A percentile compares a stretch with the other conserved stretches of the same genome.
Evolutionary conservation across 306 rosid species (phyloP).

Genomic region (Fragaria vesca): DNA sequence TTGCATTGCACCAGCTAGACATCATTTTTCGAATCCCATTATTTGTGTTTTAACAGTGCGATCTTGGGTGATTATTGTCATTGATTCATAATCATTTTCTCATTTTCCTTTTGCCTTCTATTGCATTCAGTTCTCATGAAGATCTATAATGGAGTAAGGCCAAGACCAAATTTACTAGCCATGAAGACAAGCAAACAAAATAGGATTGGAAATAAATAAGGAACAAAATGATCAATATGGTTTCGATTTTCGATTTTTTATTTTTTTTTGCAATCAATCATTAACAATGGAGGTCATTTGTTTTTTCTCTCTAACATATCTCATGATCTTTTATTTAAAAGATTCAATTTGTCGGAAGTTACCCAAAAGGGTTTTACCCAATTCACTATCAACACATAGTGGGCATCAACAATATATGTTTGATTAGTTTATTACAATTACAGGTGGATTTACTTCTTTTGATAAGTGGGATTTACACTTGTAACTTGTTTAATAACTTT

Average conservation of each 20-base stretch:
- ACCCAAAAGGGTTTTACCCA: constrained; percentile 28
- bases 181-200: constrained; percentile 39
- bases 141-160: constrained; percentile 17
- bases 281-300: constrained; percentile 13
- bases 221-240: constrained; percentile 33
- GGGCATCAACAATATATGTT: not conserved
- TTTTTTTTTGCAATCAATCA: constrained; percentile 8
- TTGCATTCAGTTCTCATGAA: not conserved
- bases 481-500: too few relatives aligned
- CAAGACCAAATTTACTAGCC: constrained; percentile 22
- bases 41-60: constrained; percentile 52
- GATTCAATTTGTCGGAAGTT: constrained; percentile 51
- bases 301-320: not conserved
- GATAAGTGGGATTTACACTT: not conserved
- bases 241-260: not conserved
- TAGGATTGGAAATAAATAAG: constrained; percentile 8
- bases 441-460: not conserved
- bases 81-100: constrained; percentile 60
- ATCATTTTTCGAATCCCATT: constrained; percentile 71
- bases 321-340: constrained; percentile 27
- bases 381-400: not conserved
- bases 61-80: constrained; percentile 52
- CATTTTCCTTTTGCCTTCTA: not conserved
- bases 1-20: constrained; percentile 67
- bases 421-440: not conserved